Evolutionary conservation across 345 rosid genomes (phyloP).

Genomic region (Eutrema heterophyllum): DNA sequence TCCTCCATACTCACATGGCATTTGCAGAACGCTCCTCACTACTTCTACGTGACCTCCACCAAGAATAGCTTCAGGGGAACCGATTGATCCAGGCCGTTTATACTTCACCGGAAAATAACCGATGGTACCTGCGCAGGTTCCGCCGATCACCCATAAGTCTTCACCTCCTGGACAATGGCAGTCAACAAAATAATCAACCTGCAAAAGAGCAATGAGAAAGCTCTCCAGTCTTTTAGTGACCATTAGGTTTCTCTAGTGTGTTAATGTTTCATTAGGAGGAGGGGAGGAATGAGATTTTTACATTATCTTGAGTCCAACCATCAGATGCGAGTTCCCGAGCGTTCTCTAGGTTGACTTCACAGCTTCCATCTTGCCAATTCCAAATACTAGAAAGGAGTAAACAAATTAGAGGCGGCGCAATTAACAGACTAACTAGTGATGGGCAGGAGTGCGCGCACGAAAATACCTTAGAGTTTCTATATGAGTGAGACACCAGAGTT

Average conservation of each 20-base stretch:
- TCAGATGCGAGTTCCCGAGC: conserved; percentile 81
- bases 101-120: conserved; percentile 80
- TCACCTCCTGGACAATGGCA: conserved; percentile 68
- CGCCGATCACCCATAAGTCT: conserved; percentile 83
- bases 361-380: conserved; percentile 71
- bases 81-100: conserved; percentile 39
- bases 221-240: background rate
- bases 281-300: conserved; percentile 15
- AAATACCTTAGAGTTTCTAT: conserved; percentile 87
- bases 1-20: conserved; percentile 40
- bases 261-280: background rate
- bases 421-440: background rate
- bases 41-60: conserved; percentile 76
- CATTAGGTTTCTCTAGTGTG: background rate
- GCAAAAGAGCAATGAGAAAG: conserved; percentile 16
- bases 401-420: background rate
- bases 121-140: conserved; percentile 62
- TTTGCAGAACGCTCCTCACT: conserved; percentile 66
- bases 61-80: conserved; percentile 68
- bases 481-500: conserved; percentile 93
- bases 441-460: background rate
- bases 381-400: conserved; percentile 47
- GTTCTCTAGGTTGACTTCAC: conserved; percentile 56
- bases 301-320: conserved; percentile 66
- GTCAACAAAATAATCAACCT: conserved; percentile 94